Conservation (phyloP, 495 filamentous ascomycete genomes). For the Aspergillus leporis region DNA sequence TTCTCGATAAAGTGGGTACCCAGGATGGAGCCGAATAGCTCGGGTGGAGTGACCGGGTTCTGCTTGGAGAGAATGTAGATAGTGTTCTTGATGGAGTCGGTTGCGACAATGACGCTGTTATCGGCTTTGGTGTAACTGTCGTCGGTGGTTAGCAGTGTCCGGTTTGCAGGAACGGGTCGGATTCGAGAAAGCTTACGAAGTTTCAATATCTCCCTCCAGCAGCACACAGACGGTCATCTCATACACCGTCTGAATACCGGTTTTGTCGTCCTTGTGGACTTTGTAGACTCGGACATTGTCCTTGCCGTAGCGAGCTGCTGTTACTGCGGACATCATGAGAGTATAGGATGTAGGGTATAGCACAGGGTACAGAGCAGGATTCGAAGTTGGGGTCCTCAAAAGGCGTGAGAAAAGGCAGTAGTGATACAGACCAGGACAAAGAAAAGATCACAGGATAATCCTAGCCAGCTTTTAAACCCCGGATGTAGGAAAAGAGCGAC, state of each 20-base stretch:
- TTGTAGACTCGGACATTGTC: slow-evolving; percentile 99
- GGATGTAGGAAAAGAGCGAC: slow-evolving; percentile 11
- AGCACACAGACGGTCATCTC: slow-evolving; percentile 94
- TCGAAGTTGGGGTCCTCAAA: neutral
- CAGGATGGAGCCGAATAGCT: slow-evolving; percentile 84
- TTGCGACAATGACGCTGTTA: slow-evolving; percentile 93
- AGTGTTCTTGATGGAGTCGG: slow-evolving; percentile 98
- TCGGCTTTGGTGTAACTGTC: slow-evolving; percentile 86
- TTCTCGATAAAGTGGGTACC: slow-evolving; percentile 84
- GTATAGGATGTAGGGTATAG: slow-evolving; percentile 7
- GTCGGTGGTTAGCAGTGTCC: neutral
- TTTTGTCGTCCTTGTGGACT: slow-evolving; percentile 74
- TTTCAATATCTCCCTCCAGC: slow-evolving; percentile 87
- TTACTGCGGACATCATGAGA: slow-evolving; percentile 46
- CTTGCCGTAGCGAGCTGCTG: slow-evolving; percentile 85
- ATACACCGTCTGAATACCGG: slow-evolving; percentile 77
- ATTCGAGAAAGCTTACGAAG: slow-evolving; percentile 59
- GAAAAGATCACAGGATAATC: neutral
- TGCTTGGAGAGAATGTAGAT: slow-evolving; percentile 94
- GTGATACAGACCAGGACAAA: slow-evolving; percentile 1
- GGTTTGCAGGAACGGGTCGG: neutral
- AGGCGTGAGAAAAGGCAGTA: slow-evolving; percentile 5
- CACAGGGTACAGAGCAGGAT: slow-evolving; percentile 10
- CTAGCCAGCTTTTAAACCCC: slow-evolving; percentile 11
- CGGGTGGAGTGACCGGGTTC: slow-evolving; percentile 87